These are phyloP conservation scores for Dendrobium officinale DNA, from an alignment of 106 monocot genomes.

Conservation along the genomic window DNA sequence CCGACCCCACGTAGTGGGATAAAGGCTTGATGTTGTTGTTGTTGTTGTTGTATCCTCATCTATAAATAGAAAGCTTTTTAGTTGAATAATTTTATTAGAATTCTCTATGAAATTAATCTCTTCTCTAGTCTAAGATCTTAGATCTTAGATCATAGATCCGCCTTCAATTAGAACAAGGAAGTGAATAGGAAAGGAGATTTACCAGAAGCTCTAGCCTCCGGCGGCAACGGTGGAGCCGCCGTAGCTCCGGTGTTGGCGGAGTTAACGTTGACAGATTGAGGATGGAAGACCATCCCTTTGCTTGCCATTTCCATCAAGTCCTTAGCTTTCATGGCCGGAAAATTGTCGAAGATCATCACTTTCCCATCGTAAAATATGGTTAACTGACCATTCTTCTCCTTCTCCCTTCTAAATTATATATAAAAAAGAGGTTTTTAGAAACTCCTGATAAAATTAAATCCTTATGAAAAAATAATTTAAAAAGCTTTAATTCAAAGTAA, in stretches of 20 bases:
- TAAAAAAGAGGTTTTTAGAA: not conserved
- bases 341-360: slow-evolving; percentile 41
- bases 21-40: too few relatives aligned
- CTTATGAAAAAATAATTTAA: too few relatives aligned
- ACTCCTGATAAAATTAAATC: too few relatives aligned
- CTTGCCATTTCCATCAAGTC: slow-evolving; percentile 37
- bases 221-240: not conserved
- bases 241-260: not conserved
- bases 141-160: too few relatives aligned
- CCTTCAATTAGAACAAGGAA: too few relatives aligned
- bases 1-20: too few relatives aligned
- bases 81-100: too few relatives aligned
- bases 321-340: slow-evolving; percentile 34
- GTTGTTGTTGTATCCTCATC: too few relatives aligned
- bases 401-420: not conserved
- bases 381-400: not conserved
- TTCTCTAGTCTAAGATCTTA: too few relatives aligned
- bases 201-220: not conserved
- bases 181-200: not conserved
- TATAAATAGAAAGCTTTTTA: too few relatives aligned
- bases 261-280: not conserved
- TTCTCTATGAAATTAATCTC: too few relatives aligned
- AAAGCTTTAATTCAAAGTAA: too few relatives aligned
- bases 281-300: not conserved
- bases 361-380: slow-evolving; percentile 11